Percentiles rank a stretch among this genome's conserved stretches.
Conservation (phyloP, 2,329 filamentous ascomycete genomes). For the Allantophomopsis cytisporea region DNA sequence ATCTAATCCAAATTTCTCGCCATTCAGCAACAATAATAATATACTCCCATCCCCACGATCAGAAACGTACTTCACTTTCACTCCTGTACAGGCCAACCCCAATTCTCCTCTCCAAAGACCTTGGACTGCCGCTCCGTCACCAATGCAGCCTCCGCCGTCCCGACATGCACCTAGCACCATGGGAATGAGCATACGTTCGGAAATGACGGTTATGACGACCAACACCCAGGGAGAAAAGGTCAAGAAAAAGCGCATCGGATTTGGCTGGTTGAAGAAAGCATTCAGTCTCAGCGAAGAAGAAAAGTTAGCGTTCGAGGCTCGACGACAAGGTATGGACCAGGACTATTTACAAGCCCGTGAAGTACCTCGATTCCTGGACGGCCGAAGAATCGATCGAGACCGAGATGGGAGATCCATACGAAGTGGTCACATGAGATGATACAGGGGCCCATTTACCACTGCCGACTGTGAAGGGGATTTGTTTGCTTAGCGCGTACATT, state of each 20-base stretch:
- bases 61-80: constrained; percentile 27
- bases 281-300: constrained; percentile 53
- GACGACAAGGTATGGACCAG: constrained; percentile 8
- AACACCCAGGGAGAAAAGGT: constrained; percentile 20
- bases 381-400: not conserved
- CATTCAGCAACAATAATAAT: no score
- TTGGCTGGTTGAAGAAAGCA: constrained; percentile 56
- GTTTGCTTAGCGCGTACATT: no score
- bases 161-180: constrained; percentile 13
- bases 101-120: constrained; percentile 43
- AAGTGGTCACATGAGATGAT: no score
- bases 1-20: not conserved
- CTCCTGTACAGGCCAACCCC: constrained; percentile 46
- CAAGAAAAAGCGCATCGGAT: constrained; percentile 55
- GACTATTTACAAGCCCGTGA: not conserved
- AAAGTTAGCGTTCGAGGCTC: constrained; percentile 42
- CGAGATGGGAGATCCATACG: no score
- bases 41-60: constrained; percentile 25
- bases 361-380: not conserved
- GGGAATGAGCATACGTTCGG: constrained; percentile 39
- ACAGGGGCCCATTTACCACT: no score
- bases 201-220: constrained; percentile 26
- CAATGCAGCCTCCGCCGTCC: constrained; percentile 8
- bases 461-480: no score
- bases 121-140: constrained; percentile 16